Percentiles rank a stretch among this genome's conserved stretches.
These are phyloP conservation scores for Austroboletus eburneus DNA, from an alignment of 768 basidiomycete genomes.

Conservation along the genomic window DNA sequence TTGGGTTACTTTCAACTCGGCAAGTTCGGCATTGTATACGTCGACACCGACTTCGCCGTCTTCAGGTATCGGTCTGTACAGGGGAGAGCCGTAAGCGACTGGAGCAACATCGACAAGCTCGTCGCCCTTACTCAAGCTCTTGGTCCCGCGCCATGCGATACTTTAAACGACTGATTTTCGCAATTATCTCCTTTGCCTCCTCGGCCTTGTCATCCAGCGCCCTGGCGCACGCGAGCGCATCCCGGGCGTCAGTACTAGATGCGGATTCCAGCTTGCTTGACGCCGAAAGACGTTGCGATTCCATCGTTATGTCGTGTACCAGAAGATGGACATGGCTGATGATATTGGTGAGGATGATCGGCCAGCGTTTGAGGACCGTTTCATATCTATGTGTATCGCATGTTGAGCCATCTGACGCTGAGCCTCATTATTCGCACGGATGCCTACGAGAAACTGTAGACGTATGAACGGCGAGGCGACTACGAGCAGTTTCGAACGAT, in stretches of 20 bases:
- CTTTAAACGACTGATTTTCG: constrained; percentile 71
- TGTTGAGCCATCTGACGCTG: background rate
- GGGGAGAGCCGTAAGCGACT: background rate
- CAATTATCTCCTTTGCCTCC: constrained; percentile 81
- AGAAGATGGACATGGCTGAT: constrained; percentile 72
- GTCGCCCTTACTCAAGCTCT: constrained; percentile 51
- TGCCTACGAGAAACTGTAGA: constrained; percentile 62
- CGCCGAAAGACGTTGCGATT: constrained; percentile 22
- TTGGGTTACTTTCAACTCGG: constrained; percentile 39
- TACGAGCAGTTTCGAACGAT: background rate
- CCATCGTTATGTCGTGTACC: constrained; percentile 58
- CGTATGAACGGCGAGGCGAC: constrained; percentile 1
- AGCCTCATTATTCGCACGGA: too few species aligned
- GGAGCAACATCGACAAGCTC: background rate
- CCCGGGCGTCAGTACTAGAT: background rate
- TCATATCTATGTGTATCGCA: constrained; percentile 50
- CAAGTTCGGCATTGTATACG: constrained; percentile 76
- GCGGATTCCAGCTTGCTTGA: too few species aligned
- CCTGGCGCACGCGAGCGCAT: constrained; percentile 17
- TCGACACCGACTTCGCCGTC: constrained; percentile 71
- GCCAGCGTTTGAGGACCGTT: constrained; percentile 77
- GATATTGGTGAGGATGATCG: constrained; percentile 75
- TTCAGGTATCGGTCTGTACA: constrained; percentile 56
- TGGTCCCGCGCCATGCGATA: constrained; percentile 84
- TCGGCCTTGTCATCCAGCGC: constrained; percentile 42